phyloP scores from a whole-genome alignment of 495 filamentous ascomycete species.

The Penicillium argentinense region DNA sequence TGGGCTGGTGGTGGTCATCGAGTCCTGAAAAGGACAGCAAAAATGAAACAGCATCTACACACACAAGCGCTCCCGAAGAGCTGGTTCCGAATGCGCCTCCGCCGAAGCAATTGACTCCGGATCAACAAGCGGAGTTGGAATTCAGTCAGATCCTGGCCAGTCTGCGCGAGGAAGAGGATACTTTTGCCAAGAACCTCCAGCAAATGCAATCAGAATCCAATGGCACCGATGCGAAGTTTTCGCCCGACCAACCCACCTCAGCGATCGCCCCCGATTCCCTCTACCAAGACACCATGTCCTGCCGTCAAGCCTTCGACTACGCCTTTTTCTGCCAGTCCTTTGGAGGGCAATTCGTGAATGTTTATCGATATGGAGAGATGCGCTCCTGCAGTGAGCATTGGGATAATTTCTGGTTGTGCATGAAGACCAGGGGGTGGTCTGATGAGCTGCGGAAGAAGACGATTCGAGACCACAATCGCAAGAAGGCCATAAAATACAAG shows the following conservation, averaged over 20 bases:
- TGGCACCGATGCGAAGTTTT: constrained; percentile 8
- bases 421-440: constrained; percentile 62
- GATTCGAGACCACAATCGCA: constrained; percentile 69
- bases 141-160: constrained; percentile 57
- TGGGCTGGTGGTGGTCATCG: constrained; percentile 55
- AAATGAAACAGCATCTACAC: constrained; percentile 14
- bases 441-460: constrained; percentile 52
- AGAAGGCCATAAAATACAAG: constrained; percentile 73
- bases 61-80: constrained; percentile 15
- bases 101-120: constrained; percentile 48
- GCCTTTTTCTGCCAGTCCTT: constrained; percentile 95
- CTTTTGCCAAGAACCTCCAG: constrained; percentile 21
- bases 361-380: constrained; percentile 82
- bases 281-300: constrained; percentile 81
- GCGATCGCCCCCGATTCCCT: constrained; percentile 59
- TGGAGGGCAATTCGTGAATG: constrained; percentile 79
- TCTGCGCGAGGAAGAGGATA: constrained; percentile 40
- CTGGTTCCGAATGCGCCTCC: constrained; percentile 24
- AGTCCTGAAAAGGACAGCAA: constrained; percentile 24
- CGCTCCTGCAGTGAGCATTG: constrained; percentile 76
- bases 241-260: constrained; percentile 28
- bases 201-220: constrained; percentile 13
- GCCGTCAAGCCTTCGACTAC: constrained; percentile 84
- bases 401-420: constrained; percentile 94
- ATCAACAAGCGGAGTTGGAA: constrained; percentile 62